phyloP scores from a whole-genome alignment of 1,139 yeast genomes.

The Pichia sp. region DNA sequence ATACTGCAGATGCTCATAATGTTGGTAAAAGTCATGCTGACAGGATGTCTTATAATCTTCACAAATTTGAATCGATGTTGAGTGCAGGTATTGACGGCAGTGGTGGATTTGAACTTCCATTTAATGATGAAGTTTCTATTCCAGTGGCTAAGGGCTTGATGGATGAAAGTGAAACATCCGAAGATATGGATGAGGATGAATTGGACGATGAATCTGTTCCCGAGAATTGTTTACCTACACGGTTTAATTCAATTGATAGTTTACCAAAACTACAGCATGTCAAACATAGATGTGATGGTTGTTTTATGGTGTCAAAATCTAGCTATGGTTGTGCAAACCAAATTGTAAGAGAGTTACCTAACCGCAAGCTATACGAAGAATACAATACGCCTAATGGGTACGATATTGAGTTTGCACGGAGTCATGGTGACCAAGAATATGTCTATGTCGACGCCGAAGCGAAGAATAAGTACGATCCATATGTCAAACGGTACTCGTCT shows the following conservation, averaged over 20 bases:
- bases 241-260: no score
- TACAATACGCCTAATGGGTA: slow-evolving; percentile 16
- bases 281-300: slow-evolving; percentile 12
- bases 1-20: no score
- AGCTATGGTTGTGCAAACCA: slow-evolving; percentile 16
- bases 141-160: no score
- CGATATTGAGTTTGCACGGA: slow-evolving; percentile 8
- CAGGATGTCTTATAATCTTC: no score
- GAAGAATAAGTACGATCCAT: slow-evolving; percentile 12
- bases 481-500: slow-evolving; percentile 10
- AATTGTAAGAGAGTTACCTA: slow-evolving; percentile 10
- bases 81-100: no score
- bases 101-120: no score
- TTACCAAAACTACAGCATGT: slow-evolving; percentile 10
- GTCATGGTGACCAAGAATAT: slow-evolving; percentile 7
- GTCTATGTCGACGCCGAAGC: slow-evolving; percentile 9
- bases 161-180: no score
- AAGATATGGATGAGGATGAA: no score
- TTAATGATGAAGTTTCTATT: no score
- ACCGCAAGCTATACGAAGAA: slow-evolving; percentile 8
- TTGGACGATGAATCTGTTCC: neutral
- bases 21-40: no score
- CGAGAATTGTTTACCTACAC: slow-evolving; percentile 1
- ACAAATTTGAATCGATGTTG: no score
- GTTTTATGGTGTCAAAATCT: slow-evolving; percentile 12